Base-by-base conservation (phyloP, 805 yeast species). In the Cyberlindnera galapagoensis region DNA sequence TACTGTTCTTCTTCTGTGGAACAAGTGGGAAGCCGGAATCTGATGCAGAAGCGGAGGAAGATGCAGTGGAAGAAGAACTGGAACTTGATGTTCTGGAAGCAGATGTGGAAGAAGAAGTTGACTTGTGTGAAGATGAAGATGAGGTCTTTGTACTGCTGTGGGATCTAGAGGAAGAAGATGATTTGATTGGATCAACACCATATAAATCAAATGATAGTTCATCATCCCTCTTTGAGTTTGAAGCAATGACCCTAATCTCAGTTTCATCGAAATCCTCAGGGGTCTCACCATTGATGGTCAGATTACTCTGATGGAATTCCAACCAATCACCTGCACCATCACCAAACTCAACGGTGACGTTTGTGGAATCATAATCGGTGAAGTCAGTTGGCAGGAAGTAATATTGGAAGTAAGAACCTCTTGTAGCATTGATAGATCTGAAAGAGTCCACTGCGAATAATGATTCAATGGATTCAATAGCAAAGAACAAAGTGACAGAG, bases 281-380 rank as follows among this genome's bases (percentile, higher is more conserved):
- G 14, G 79, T 81, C 12, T 58, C 51, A 18, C 98, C 98, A 24
- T 57, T 54, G 35, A 90, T 66, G 0, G 94, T 79, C 52, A 70
- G 61, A 49, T 81, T 84, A 9, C 67, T 42, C 27, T 59, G 45
- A 53, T 76, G 71, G 52, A 71, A 87, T 2, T 62, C 45, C 30
- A 90, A 62, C 97, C 97, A 90, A 30, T 56, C 52, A n/a, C n/a
- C n/a, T 15, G 66, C 60, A 29, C 57, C 51, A 26, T 56, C 50
- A 28, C 56, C 53, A 58, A 60, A 67, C 4, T 57, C 49, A 5
- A 74, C 73, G 3, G 64, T 45, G 6, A 82, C 56, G 15, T 60
- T 54, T 2, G 87, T 74, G 12, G 59, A 51, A 30, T 65, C 56
- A 45, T 54, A 59, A 44, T 77, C 71, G 3, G 81, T 71, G 51